These are phyloP conservation scores for Beauveria medogensis DNA, from an alignment of 2,329 filamentous ascomycete species.

Conservation along the genomic window DNA sequence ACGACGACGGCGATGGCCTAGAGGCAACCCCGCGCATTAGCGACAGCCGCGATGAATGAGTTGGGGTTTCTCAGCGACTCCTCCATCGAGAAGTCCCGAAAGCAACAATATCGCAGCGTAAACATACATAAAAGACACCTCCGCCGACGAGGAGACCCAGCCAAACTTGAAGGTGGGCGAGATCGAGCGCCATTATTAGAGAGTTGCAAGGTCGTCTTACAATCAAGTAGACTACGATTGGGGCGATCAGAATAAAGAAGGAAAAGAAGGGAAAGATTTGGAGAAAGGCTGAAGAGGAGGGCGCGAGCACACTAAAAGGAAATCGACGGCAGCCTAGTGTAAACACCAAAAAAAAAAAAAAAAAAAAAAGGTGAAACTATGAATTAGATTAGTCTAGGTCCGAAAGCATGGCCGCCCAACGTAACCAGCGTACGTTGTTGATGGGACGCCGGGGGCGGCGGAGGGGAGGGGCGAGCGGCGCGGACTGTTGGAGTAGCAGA, in stretches of 20 bases:
- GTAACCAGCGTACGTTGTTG: not conserved
- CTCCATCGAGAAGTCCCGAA: not conserved
- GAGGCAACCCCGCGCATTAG: not conserved
- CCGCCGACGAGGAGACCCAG: constrained; percentile 28
- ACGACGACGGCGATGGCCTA: constrained; percentile 35
- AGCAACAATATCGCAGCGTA: not conserved
- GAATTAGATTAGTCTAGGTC: not conserved
- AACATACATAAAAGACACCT: constrained; percentile 34
- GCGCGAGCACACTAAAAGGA: constrained; percentile 7
- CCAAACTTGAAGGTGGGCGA: constrained; percentile 32
- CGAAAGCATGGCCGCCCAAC: not conserved
- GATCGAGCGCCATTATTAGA: constrained; percentile 20
- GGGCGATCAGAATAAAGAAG: not conserved
- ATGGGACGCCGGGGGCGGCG: not conserved
- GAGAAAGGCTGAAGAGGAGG: not conserved
- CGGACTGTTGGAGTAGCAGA: not conserved
- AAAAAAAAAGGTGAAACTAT: not conserved
- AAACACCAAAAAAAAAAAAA: not conserved
- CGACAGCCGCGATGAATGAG: not conserved
- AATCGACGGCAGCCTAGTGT: not conserved
- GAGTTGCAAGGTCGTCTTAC: not conserved
- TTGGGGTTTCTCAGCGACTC: not conserved
- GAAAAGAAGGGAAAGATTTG: not conserved
- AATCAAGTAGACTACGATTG: not conserved
- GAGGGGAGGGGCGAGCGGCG: not conserved